phyloP scores from a whole-genome alignment of 805 yeast genomes.

The Myxozyma vanderwaltii region DNA sequence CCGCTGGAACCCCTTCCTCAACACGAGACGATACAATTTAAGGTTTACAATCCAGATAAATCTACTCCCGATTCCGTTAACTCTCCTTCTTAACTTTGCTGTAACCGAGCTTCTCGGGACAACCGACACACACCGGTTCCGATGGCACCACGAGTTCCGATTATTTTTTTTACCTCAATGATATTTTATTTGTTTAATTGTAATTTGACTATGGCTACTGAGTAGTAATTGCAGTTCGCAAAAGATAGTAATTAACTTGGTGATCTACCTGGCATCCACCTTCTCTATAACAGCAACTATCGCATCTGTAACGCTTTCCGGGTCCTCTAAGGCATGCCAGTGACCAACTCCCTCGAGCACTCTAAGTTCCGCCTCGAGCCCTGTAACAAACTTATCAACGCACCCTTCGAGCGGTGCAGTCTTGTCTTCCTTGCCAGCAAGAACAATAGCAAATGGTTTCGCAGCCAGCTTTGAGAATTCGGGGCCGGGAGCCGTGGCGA shows the following conservation, averaged over 20 bases:
- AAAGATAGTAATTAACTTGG: background rate
- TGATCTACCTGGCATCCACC: background rate
- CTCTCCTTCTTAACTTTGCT: too few relatives aligned
- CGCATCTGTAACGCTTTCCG: background rate
- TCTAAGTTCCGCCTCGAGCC: slow-evolving; percentile 5
- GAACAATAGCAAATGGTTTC: slow-evolving; percentile 3
- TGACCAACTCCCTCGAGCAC: slow-evolving; percentile 8
- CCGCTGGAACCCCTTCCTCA: too few relatives aligned
- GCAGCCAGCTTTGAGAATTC: background rate
- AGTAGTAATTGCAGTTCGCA: too few relatives aligned
- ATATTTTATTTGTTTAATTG: too few relatives aligned
- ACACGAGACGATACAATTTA: too few relatives aligned
- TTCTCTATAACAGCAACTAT: background rate
- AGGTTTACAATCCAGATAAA: too few relatives aligned
- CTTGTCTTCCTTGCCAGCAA: slow-evolving; percentile 3
- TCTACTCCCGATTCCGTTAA: too few relatives aligned
- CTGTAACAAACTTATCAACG: background rate
- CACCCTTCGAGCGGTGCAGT: slow-evolving; percentile 11
- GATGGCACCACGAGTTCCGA: too few relatives aligned
- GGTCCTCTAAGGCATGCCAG: slow-evolving; percentile 15
- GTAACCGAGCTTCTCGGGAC: too few relatives aligned
- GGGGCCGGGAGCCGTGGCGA: slow-evolving; percentile 8
- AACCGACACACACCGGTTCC: too few relatives aligned
- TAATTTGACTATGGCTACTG: too few relatives aligned
- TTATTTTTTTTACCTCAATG: too few relatives aligned